These are phyloP conservation scores for Oidiodendron maius DNA, from an alignment of 495 filamentous ascomycete genomes.

Conservation along the genomic window DNA sequence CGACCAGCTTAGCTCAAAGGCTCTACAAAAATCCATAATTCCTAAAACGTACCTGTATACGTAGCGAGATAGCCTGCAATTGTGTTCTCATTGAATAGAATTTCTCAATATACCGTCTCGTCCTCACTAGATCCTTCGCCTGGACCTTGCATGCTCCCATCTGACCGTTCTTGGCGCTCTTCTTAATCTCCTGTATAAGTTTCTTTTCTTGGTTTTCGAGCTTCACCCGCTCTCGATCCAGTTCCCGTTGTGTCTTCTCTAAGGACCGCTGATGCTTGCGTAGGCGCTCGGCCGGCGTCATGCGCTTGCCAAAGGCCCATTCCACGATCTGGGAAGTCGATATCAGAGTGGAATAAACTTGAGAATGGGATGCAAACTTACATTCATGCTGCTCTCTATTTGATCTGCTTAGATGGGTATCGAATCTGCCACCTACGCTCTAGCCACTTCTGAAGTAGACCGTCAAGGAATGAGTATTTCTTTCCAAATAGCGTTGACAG, in stretches of 20 bases:
- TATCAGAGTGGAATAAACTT: conserved; percentile 1
- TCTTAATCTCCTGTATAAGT: conserved; percentile 89
- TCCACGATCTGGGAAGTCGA: conserved; percentile 65
- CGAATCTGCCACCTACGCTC: too few species aligned
- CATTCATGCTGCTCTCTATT: conserved; percentile 65
- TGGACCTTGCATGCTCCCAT: conserved; percentile 96
- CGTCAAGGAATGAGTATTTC: too few species aligned
- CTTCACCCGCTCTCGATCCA: conserved; percentile 89
- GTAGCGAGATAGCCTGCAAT: conserved; percentile 87
- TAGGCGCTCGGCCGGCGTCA: conserved; percentile 93
- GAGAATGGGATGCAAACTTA: conserved; percentile 24
- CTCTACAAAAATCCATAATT: too few species aligned
- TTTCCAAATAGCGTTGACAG: too few species aligned
- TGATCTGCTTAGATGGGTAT: too few species aligned
- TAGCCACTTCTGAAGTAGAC: too few species aligned
- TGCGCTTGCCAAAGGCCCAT: conserved; percentile 98
- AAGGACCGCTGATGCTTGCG: conserved; percentile 95
- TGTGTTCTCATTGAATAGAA: conserved; percentile 98
- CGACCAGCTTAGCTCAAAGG: background rate
- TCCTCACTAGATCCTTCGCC: conserved; percentile 92
- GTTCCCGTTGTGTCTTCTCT: conserved; percentile 93
- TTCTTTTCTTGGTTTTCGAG: conserved; percentile 99
- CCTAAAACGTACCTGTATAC: conserved; percentile 76
- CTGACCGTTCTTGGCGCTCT: conserved; percentile 94
- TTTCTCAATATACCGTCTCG: conserved; percentile 91